Evolutionary conservation across 441 rosid genomes (phyloP), one percentile per base, ranked within the genome.

Genomic region (Biscutella laevigata): DNA sequence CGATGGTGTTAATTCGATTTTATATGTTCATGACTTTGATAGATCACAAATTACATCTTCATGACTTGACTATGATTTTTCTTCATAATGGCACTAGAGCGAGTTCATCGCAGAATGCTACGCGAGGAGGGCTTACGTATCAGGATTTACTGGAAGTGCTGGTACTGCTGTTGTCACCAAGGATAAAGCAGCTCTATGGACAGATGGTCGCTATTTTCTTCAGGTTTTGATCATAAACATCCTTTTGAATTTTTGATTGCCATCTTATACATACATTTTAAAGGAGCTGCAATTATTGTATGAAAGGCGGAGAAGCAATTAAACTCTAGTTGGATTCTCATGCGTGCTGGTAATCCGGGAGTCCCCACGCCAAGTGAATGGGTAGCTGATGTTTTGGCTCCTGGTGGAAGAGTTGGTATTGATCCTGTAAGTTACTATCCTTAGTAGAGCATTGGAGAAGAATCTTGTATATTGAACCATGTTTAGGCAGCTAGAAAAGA

Each of bases 151-250:
- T 0, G 98, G 98, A 50, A 88, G 96, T 73, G 94, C 98, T 33
- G 98, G 95, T 42, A 88, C 86, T 27, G 94, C 89, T 39, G 77
- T 92, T 70, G 77, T 92, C 56, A 88, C 96, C 4, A 92, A 77
- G 69, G 95, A 86, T 57, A 83, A 80, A 61, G 98, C 98, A 14
- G 95, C 94, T 64, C 72, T 91, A 11, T 91, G 98, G 98, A 91
- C 98, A 2, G 98, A 92, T 63, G 96, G 96, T 28, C 88, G 98
- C 21, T 92, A 92, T 63, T 92, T 92, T 78, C 96, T 92, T 59
- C 98, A 88, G 98, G 98, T 88, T 61, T 51, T 59, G 34, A 21
- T 45, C 52, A 17, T 24, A 26, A 33, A 8, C 32, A 42, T 51
- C 34, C 9, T 16, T 27, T 26, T 40, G 3, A n/a, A 28, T 1